Evolutionary conservation across 2,329 filamentous ascomycete species (phyloP), one percentile per base, ranked within the genome.

Genomic region (Sclerotinia sclerotiorum): DNA sequence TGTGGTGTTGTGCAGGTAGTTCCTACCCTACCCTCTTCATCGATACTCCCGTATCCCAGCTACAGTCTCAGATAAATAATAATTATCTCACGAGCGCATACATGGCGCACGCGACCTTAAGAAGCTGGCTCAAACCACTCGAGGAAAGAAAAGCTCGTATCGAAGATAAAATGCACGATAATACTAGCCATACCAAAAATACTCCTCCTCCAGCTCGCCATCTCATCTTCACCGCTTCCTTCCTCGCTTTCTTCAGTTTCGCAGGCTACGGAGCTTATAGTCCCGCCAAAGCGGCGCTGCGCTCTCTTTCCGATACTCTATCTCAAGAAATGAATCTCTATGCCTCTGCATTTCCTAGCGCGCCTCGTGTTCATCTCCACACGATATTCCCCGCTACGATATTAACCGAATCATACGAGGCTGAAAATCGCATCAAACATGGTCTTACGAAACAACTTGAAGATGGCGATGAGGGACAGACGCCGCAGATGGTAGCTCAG

Each of bases 51-150:
- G 81, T 92, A 65, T 82, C 88, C 19, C 85, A 84, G 13, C 81
- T 92, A 70, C 85, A 89, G 62, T 82, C 84, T 70, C 92, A 96
- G 78, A 97, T 97, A 91, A 91, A 96, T 76, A 86, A 94, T 74
- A 94, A 97, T 80, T 97, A 92, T 81, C 96, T 89, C 84, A 91
- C 92, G 64, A 87, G 88, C 29, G 90, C 90, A 54, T 94, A 96
- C 78, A 90, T 95, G 79, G 89, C 92, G 44, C 92, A 95, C 77
- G 88, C 91, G 46, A 87, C 89, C n/a, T 81, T 97, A 70, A 85
- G 85, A 68, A 84, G 86, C 69, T 97, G 94, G 93, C 86, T 92
- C 61, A 80, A 80, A 6, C 82, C 82, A 21, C 29, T 56, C 3
- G 62, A 65, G 15, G 49, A 79, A 81, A 8, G 75, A 82, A 51